A percentile compares a stretch with the other conserved stretches of the same genome.
Conservation (phyloP, 257 asterid species). For the Thymus quinquecostatus region DNA sequence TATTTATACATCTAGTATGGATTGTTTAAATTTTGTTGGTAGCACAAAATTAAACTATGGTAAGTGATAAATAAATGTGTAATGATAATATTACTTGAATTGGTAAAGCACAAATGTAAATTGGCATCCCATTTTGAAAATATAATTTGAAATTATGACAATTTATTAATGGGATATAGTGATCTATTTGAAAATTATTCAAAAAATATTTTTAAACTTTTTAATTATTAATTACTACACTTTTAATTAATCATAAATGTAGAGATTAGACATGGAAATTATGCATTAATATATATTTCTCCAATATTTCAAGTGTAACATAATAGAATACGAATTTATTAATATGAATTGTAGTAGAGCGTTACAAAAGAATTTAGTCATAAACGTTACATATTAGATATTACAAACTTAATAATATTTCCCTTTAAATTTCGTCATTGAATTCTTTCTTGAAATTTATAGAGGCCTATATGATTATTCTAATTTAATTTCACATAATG, state of each 20-base stretch:
- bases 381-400: not conserved
- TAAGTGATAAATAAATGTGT: not conserved
- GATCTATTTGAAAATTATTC: too few species aligned
- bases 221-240: too few species aligned
- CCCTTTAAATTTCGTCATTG: not conserved
- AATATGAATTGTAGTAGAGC: not conserved
- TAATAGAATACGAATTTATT: not conserved
- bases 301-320: too few species aligned
- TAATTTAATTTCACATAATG: not conserved
- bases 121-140: not conserved
- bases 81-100: not conserved
- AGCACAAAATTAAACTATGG: not conserved
- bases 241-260: too few species aligned
- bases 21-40: not conserved
- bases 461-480: not conserved
- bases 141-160: too few species aligned
- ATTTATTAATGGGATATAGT: too few species aligned
- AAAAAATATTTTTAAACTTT: too few species aligned
- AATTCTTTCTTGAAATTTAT: not conserved
- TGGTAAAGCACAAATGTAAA: not conserved
- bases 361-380: not conserved
- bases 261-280: too few species aligned
- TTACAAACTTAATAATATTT: not conserved
- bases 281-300: too few species aligned
- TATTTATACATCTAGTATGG: not conserved